These are phyloP conservation scores for Malus sylvestris DNA, from an alignment of 306 rosid genomes.

Conservation along the genomic window DNA sequence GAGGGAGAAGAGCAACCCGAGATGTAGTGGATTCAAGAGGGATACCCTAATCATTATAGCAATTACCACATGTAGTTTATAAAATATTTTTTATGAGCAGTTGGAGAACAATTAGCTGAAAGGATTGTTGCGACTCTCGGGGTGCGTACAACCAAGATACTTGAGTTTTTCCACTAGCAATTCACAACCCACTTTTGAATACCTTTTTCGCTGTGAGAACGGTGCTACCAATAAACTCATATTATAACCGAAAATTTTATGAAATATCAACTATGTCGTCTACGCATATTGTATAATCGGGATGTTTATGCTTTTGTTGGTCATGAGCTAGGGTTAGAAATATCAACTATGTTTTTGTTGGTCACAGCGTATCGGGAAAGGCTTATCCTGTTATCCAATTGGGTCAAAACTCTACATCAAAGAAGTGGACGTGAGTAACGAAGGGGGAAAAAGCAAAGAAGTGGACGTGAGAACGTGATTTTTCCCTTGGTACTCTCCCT, in stretches of 20 bases:
- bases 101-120: too few relatives aligned
- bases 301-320: slow-evolving; percentile 2
- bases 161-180: neutral
- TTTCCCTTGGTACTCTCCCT: slow-evolving; percentile 13
- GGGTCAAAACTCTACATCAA: slow-evolving; percentile 35
- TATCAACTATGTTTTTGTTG: neutral
- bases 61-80: neutral
- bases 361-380: slow-evolving; percentile 28
- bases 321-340: slow-evolving; percentile 31
- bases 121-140: too few relatives aligned
- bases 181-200: neutral
- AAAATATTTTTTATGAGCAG: too few relatives aligned
- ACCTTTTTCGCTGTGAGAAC: neutral
- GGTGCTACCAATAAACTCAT: neutral
- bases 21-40: too few relatives aligned
- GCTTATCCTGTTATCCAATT: slow-evolving; percentile 58
- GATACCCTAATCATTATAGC: neutral
- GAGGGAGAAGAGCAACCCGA: too few relatives aligned
- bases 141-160: too few relatives aligned
- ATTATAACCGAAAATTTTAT: accelerated
- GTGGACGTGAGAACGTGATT: slow-evolving; percentile 39
- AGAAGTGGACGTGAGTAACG: slow-evolving; percentile 42
- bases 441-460: slow-evolving; percentile 15
- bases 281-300: neutral
- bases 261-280: too few relatives aligned